These are phyloP conservation scores for Beta macrorhiza DNA, from an alignment of 179 eudicot genomes.

Conservation along the genomic window DNA sequence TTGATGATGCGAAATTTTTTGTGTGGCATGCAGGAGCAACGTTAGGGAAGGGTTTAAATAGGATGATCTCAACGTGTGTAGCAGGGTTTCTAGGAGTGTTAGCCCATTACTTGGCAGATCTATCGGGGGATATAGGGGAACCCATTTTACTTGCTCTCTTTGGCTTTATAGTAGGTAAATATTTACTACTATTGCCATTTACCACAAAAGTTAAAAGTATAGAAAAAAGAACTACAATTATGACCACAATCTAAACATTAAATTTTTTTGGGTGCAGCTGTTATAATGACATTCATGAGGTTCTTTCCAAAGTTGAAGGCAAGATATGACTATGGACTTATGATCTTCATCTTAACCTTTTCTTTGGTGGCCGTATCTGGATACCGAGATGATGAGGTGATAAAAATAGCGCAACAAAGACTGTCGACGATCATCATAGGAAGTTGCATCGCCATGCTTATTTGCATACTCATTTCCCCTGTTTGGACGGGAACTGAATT, in stretches of 20 bases:
- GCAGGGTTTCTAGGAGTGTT: conserved; percentile 53
- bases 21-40: conserved; percentile 48
- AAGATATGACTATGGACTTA: conserved; percentile 53
- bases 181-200: not conserved
- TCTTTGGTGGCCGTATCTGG: conserved; percentile 50
- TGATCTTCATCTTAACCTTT: conserved; percentile 62
- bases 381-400: conserved; percentile 44
- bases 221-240: not conserved
- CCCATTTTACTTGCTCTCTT: conserved; percentile 48
- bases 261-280: conserved; percentile 36
- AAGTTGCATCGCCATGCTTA: conserved; percentile 36
- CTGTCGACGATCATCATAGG: conserved; percentile 50
- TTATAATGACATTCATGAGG: conserved; percentile 44
- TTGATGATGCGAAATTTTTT: no score
- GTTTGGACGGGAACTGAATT: conserved; percentile 62
- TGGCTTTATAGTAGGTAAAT: conserved; percentile 51
- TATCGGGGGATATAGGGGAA: conserved; percentile 47
- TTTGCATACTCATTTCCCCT: conserved; percentile 47
- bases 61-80: conserved; percentile 47
- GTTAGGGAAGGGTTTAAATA: conserved; percentile 52
- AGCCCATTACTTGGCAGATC: conserved; percentile 51
- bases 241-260: not conserved
- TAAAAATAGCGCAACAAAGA: conserved; percentile 45
- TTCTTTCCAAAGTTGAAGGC: conserved; percentile 64
- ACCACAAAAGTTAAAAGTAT: no score